phyloP scores from a whole-genome alignment of 345 rosid species.

The Aurinia saxatilis region DNA sequence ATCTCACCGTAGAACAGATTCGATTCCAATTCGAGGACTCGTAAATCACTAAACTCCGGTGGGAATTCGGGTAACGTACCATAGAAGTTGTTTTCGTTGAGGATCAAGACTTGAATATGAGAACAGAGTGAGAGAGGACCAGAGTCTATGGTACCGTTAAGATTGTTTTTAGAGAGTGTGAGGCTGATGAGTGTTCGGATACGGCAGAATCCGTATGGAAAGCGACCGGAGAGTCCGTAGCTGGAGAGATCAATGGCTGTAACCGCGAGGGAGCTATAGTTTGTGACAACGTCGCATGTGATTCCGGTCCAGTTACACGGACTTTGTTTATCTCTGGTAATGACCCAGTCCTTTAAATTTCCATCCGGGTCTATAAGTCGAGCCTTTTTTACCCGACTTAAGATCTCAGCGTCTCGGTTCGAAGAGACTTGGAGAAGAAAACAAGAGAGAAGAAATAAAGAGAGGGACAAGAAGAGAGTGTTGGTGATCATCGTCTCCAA shows the following conservation, averaged over 20 bases:
- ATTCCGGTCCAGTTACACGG: conserved; percentile 76
- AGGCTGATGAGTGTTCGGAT: conserved; percentile 49
- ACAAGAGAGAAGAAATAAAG: neutral
- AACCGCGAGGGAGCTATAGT: conserved; percentile 31
- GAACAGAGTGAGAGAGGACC: conserved; percentile 44
- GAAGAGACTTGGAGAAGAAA: conserved; percentile 24
- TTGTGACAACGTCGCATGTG: conserved; percentile 33
- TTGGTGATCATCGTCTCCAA: neutral
- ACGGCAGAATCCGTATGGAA: conserved; percentile 55
- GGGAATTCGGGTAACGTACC: conserved; percentile 56
- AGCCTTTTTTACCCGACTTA: conserved; percentile 39
- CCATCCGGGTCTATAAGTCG: conserved; percentile 39
- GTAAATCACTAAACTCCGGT: conserved; percentile 23
- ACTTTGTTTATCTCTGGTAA: conserved; percentile 17
- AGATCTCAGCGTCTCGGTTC: conserved; percentile 40
- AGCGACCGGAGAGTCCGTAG: conserved; percentile 38
- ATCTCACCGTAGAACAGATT: conserved; percentile 49
- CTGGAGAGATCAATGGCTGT: conserved; percentile 42
- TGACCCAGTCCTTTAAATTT: conserved; percentile 45
- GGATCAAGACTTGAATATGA: conserved; percentile 32
- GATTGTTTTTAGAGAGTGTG: conserved; percentile 29
- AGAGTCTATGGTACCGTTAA: conserved; percentile 40
- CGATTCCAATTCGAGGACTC: conserved; percentile 37
- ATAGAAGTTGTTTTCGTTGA: conserved; percentile 32
- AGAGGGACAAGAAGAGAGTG: neutral